These are phyloP conservation scores for Ceratobasidium papillatum DNA, from an alignment of 1,284 basidiomycete genomes.

Conservation along the genomic window DNA sequence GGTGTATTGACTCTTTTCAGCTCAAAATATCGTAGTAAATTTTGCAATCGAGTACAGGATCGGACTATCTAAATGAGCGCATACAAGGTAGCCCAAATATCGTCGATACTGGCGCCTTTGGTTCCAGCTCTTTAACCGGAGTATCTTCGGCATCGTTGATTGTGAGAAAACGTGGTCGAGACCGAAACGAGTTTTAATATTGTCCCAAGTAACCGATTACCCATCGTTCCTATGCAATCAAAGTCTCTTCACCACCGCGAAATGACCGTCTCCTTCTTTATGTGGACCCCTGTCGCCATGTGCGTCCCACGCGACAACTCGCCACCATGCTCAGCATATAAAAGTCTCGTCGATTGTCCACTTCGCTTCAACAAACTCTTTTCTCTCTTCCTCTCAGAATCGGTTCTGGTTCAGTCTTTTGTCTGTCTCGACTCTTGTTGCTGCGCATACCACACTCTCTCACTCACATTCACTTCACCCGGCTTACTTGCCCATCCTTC, in stretches of 20 bases:
- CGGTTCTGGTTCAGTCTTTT: slow-evolving; percentile 21
- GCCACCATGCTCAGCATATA: slow-evolving; percentile 21
- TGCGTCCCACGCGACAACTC: slow-evolving; percentile 23
- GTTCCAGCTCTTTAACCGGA: background rate
- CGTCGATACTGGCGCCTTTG: no score
- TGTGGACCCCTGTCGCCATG: slow-evolving; percentile 28
- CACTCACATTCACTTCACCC: slow-evolving; percentile 14
- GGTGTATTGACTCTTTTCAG: no score
- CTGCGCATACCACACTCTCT: slow-evolving; percentile 35
- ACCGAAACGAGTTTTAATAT: background rate
- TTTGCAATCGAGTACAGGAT: no score
- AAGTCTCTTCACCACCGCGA: slow-evolving; percentile 1
- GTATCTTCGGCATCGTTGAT: background rate
- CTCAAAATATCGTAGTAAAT: no score
- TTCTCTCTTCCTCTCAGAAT: slow-evolving; percentile 32
- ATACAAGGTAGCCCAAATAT: background rate
- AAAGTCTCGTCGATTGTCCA: background rate
- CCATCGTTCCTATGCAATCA: background rate
- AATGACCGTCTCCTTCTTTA: background rate
- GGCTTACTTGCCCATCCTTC: background rate
- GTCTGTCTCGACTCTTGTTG: slow-evolving; percentile 11
- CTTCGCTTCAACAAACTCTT: background rate
- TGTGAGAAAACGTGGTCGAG: slow-evolving; percentile 2
- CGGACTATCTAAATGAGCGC: background rate
- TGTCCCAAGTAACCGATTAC: background rate